Base-by-base conservation (phyloP, 371 early-diverging fungal genomes). In the Mucor irregularis region DNA sequence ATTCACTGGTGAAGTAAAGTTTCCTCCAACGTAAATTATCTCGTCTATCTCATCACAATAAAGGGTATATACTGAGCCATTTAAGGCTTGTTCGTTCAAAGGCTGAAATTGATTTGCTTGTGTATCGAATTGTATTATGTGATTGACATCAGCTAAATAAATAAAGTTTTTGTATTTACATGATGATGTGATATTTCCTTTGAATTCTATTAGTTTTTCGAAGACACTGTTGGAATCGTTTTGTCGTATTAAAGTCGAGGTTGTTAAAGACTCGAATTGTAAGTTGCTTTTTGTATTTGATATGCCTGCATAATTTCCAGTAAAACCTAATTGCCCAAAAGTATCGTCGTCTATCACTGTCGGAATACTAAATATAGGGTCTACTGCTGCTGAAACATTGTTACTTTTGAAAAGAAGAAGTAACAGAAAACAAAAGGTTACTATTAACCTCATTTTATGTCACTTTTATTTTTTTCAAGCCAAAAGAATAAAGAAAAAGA, bases 21-120 rank as follows among this genome's bases (percentile, higher is more conserved):
- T 33, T 8, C 83, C 83, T 11, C 80, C 83, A 4, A 74, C 72
- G 49, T 73, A 76, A 4, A 81, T 63, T 7, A 62, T 56, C 8
- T 69, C 44, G 25, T 58, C 61, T 9, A 26, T 22, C 0, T 56
- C 52, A 26, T 88, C 85, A 51, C 89, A 89, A 45, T 72, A 68
- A 30, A 89, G 58, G 16, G 78, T 61, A 40, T 70, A 64, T 11
- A 89, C 85, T 1, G 85, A 66, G 0, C 86, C 86, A 66, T 87
- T 77, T 7, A 89, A 56, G 16, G 89, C 88, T 19, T 42, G 4
- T 46, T 78, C 68, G 3, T 44, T 42, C 58, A 87, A 65, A 9
- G 70, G 11, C 10, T 46, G 34, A 48, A 39, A 58, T 59, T 64
- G 68, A 65, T 24, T 49, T 68, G 49, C 38, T 68, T 53, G 49